A percentile compares a stretch with the other conserved stretches of the same genome.
Evolutionary conservation across 2,329 filamentous ascomycete species (phyloP).

Genomic region (Fusarium sp.): DNA sequence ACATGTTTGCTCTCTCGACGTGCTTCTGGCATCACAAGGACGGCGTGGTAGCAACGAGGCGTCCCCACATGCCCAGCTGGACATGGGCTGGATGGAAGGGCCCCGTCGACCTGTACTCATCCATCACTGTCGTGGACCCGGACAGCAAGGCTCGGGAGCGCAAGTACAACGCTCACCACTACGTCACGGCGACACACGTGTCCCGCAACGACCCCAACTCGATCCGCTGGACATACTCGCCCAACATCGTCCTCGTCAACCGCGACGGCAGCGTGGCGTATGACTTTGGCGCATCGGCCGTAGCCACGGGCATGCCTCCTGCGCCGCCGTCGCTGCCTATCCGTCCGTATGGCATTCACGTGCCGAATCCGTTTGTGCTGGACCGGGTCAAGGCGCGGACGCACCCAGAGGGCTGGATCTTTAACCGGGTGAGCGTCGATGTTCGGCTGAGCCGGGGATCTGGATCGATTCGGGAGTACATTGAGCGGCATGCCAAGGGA

Average conservation of each 20-base stretch:
- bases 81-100: slow-evolving; percentile 54
- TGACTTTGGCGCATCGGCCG: slow-evolving; percentile 44
- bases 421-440: slow-evolving; percentile 51
- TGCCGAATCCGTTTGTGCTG: slow-evolving; percentile 49
- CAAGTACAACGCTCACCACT: slow-evolving; percentile 51
- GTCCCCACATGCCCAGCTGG: slow-evolving; percentile 51
- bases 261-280: slow-evolving; percentile 48
- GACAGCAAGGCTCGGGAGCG: slow-evolving; percentile 44
- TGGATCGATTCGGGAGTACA: slow-evolving; percentile 48
- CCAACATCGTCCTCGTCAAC: slow-evolving; percentile 46
- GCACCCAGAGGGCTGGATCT: slow-evolving; percentile 49
- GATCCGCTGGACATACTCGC: slow-evolving; percentile 50
- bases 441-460: slow-evolving; percentile 47
- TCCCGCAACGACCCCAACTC: slow-evolving; percentile 49
- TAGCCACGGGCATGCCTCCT: slow-evolving; percentile 26
- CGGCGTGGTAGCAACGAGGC: slow-evolving; percentile 39
- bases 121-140: slow-evolving; percentile 48
- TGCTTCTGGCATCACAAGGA: slow-evolving; percentile 53
- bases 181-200: slow-evolving; percentile 50
- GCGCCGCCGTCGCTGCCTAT: slow-evolving; percentile 40
- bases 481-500: slow-evolving; percentile 49
- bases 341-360: slow-evolving; percentile 46
- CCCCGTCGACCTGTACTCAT: slow-evolving; percentile 50
- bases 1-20: slow-evolving; percentile 50
- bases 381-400: slow-evolving; percentile 51